Percentiles rank a stretch among this genome's conserved stretches.
Conservation (phyloP, 2,329 filamentous ascomycete genomes). For the Paraphoma chrysanthemicola region DNA sequence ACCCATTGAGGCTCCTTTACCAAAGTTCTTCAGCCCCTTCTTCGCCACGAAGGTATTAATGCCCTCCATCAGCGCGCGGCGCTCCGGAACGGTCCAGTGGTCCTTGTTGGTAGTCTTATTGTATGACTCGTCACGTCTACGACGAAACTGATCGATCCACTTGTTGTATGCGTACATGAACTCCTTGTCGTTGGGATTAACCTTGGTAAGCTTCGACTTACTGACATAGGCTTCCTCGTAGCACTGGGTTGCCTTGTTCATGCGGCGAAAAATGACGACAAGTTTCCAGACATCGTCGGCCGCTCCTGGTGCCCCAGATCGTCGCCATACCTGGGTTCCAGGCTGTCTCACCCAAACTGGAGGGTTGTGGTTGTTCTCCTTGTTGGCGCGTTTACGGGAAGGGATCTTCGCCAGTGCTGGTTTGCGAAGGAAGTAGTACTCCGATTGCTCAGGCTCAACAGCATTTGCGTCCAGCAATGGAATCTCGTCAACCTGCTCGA, state of each 20-base stretch:
- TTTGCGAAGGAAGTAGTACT: conserved; percentile 6
- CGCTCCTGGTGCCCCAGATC: background rate
- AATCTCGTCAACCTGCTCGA: conserved; percentile 2
- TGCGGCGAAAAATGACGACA: conserved; percentile 13
- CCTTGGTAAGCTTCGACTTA: conserved; percentile 3
- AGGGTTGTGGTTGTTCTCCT: background rate
- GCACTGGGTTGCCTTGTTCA: conserved; percentile 3
- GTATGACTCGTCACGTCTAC: background rate
- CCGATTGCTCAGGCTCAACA: background rate
- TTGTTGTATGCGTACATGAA: conserved; percentile 16
- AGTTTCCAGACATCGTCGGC: conserved; percentile 6
- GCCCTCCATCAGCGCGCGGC: background rate
- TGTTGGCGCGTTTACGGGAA: background rate
- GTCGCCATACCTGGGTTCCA: conserved; percentile 3
- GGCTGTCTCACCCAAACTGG: background rate
- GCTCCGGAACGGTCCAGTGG: background rate
- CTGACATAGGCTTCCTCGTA: conserved; percentile 10
- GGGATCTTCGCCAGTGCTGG: conserved; percentile 9
- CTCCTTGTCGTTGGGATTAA: conserved; percentile 10
- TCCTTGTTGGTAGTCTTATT: background rate
- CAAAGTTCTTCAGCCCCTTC: background rate
- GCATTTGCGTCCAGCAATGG: background rate
- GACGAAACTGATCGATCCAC: conserved; percentile 13
- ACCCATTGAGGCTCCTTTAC: background rate
- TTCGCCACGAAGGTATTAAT: background rate